Evolutionary conservation across 2,329 filamentous ascomycete species (phyloP).

Genomic region (Stachybotrys elegans): DNA sequence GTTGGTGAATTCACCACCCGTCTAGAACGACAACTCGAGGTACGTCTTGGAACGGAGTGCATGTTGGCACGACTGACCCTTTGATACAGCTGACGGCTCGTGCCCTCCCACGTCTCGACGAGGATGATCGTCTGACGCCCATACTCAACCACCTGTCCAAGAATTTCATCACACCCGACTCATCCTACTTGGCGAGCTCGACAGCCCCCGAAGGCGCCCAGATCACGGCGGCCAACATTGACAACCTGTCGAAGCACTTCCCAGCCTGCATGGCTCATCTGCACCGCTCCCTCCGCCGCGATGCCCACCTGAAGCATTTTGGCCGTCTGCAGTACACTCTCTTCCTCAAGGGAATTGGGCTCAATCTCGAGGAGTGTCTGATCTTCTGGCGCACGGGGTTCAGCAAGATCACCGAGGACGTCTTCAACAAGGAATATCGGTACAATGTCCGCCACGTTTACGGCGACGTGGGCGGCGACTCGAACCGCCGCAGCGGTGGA

Average conservation of each 20-base stretch:
- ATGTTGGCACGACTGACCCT: conserved; percentile 1
- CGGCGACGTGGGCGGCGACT: conserved; percentile 90
- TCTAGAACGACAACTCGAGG: conserved; percentile 79
- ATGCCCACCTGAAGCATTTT: conserved; percentile 88
- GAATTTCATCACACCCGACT: conserved; percentile 89
- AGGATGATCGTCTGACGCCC: conserved; percentile 81
- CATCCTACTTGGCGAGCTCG: conserved; percentile 63
- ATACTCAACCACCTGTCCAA: conserved; percentile 78
- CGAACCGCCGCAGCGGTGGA: conserved; percentile 77
- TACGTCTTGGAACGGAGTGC: conserved; percentile 28
- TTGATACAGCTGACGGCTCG: conserved; percentile 70
- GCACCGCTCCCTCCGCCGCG: conserved; percentile 78
- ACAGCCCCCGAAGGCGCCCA: conserved; percentile 63
- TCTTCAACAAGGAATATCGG: conserved; percentile 94
- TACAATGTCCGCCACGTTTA: conserved; percentile 97
- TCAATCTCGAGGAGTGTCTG: conserved; percentile 86
- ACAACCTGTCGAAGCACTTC: conserved; percentile 75
- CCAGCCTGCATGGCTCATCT: conserved; percentile 92
- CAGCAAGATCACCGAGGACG: conserved; percentile 82
- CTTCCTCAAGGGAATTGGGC: conserved; percentile 92
- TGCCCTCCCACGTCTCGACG: conserved; percentile 84
- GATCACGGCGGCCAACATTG: conserved; percentile 74
- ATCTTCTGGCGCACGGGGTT: conserved; percentile 88
- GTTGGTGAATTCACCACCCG: conserved; percentile 77
- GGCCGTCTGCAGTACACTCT: conserved; percentile 91